Evolutionary conservation across 495 filamentous ascomycete genomes (phyloP).

Genomic region (Chlorociboria aeruginascens): DNA sequence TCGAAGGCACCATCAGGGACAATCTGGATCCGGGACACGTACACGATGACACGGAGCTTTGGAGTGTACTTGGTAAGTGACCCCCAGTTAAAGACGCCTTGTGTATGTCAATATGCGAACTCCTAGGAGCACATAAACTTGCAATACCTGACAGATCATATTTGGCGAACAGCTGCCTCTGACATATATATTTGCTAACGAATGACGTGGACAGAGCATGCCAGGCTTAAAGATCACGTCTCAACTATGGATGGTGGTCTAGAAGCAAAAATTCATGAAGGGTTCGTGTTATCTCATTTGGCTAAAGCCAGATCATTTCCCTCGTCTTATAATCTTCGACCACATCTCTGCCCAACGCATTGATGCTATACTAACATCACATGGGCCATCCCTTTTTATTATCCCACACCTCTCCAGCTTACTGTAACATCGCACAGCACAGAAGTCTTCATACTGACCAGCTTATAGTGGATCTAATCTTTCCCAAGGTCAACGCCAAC

Average conservation of each 20-base stretch:
- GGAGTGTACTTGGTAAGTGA: constrained; percentile 81
- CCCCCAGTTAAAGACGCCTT: no score
- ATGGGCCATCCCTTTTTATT: not conserved
- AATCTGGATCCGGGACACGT: constrained; percentile 93
- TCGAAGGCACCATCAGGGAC: constrained; percentile 90
- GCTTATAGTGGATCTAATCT: constrained; percentile 49
- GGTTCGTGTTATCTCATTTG: constrained; percentile 21
- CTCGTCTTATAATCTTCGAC: not conserved
- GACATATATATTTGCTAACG: constrained; percentile 20
- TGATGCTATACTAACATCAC: not conserved
- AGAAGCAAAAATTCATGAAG: constrained; percentile 87
- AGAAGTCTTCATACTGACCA: not conserved
- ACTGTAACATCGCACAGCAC: not conserved
- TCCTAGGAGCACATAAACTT: not conserved
- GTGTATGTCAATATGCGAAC: not conserved
- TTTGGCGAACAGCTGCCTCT: constrained; percentile 6
- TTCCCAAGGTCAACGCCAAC: constrained; percentile 82
- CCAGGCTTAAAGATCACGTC: constrained; percentile 85
- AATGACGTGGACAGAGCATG: constrained; percentile 56
- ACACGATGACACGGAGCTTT: constrained; percentile 94
- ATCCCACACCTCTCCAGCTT: not conserved
- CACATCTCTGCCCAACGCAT: not conserved
- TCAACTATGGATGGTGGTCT: constrained; percentile 78
- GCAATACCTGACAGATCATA: constrained; percentile 14
- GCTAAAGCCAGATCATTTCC: not conserved